Conservation (phyloP, 1,139 yeast genomes). For the Geotrichum phurueaensis region DNA sequence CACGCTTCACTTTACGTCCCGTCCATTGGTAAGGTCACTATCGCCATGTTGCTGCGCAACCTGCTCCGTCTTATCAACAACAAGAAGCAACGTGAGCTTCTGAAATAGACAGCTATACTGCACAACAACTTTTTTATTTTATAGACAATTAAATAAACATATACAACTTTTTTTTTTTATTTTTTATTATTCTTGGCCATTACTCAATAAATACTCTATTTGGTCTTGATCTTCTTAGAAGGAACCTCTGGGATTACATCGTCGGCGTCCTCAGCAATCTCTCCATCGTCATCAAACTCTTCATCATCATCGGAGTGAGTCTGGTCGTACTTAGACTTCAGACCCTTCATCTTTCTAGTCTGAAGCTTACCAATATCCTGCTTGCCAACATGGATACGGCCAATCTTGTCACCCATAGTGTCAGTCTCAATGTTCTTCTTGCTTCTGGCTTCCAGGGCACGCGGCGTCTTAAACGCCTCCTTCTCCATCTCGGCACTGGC, state of each 20-base stretch:
- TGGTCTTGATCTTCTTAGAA: conserved; percentile 22
- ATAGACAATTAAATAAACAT: background rate
- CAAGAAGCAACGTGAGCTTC: conserved; percentile 31
- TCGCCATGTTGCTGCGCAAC: conserved; percentile 86
- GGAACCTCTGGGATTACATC: conserved; percentile 19
- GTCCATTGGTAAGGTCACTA: conserved; percentile 91
- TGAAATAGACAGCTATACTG: background rate
- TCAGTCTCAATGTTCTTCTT: conserved; percentile 89
- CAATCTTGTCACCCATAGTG: conserved; percentile 92
- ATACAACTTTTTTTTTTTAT: background rate
- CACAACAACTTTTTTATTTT: background rate
- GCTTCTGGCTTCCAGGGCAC: conserved; percentile 71
- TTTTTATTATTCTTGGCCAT: background rate
- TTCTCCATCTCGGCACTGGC: conserved; percentile 86
- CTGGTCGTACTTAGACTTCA: conserved; percentile 81
- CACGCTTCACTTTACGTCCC: conserved; percentile 92
- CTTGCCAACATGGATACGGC: conserved; percentile 91
- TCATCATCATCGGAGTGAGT: conserved; percentile 47
- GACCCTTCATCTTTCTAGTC: conserved; percentile 97
- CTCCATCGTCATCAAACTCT: conserved; percentile 28
- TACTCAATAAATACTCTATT: conserved; percentile 10
- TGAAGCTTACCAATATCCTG: conserved; percentile 88
- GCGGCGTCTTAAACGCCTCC: conserved; percentile 80
- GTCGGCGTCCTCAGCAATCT: conserved; percentile 12
- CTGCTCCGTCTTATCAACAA: conserved; percentile 74